Percentiles rank a stretch among this genome's conserved stretches.
Evolutionary conservation across 345 rosid species (phyloP).

Genomic region (Atalantia buxifolia): DNA sequence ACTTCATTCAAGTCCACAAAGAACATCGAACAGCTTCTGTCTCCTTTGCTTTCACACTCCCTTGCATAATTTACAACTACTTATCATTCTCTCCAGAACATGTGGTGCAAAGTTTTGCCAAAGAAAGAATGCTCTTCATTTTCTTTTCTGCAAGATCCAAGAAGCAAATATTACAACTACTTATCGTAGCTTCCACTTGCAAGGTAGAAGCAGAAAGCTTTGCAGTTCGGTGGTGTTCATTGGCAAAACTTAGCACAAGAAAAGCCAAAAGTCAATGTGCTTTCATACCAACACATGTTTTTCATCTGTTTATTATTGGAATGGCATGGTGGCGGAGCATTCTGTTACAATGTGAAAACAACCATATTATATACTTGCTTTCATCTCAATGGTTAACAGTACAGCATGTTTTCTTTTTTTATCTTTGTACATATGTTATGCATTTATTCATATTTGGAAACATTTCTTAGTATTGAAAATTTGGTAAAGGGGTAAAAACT

Average conservation of each 20-base stretch:
- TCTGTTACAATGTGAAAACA: background rate
- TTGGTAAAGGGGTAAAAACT: too few species aligned
- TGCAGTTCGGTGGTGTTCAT: background rate
- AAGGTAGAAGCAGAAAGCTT: background rate
- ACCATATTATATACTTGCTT: background rate
- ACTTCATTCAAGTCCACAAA: conserved; percentile 23
- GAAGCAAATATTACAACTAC: background rate
- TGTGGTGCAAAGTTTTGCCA: too few species aligned
- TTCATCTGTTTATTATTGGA: background rate
- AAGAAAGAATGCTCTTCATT: background rate
- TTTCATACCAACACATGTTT: background rate
- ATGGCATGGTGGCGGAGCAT: background rate
- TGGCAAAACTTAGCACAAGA: background rate
- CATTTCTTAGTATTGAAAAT: too few species aligned
- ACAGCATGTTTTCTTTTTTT: too few species aligned
- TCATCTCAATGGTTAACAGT: too few species aligned
- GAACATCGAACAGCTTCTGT: conserved; percentile 32
- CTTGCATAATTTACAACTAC: too few species aligned
- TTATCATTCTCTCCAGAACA: too few species aligned
- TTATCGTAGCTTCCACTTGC: background rate
- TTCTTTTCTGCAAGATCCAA: background rate
- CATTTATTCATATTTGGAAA: too few species aligned
- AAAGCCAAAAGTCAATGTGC: background rate
- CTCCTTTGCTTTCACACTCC: conserved; percentile 20
- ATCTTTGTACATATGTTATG: too few species aligned